A percentile compares a stretch with the other conserved stretches of the same genome.
Conservation (phyloP, 1,139 yeast species). For the Yamadazyma blattariae region DNA sequence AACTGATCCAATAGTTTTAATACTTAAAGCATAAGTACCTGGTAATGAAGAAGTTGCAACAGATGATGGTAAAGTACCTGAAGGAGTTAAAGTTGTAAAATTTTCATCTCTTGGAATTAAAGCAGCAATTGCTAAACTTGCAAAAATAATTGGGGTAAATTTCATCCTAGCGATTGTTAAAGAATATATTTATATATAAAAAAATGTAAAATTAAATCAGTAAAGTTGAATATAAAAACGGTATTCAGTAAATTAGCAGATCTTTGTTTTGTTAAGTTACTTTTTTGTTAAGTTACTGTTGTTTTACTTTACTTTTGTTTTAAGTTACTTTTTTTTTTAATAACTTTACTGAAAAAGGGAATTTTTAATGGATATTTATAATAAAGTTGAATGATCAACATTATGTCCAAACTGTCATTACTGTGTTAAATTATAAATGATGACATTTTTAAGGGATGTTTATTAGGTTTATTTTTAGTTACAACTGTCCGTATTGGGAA, state of each 20-base stretch:
- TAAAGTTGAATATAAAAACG: no score
- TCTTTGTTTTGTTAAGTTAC: no score
- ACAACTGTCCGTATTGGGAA: no score
- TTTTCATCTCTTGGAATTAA: slow-evolving; percentile 20
- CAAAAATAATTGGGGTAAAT: slow-evolving; percentile 4
- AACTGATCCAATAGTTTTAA: slow-evolving; percentile 20
- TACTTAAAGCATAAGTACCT: slow-evolving; percentile 17
- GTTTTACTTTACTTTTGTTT: no score
- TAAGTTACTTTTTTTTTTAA: not conserved
- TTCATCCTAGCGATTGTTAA: slow-evolving; percentile 10
- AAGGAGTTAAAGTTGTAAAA: slow-evolving; percentile 27
- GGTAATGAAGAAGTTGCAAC: slow-evolving; percentile 17
- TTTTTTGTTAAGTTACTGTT: no score
- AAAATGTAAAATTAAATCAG: no score
- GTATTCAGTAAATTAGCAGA: no score
- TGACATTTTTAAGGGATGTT: no score
- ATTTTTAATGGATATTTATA: slow-evolving; percentile 1
- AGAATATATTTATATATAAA: no score
- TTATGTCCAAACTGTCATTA: not conserved
- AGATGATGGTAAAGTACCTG: slow-evolving; percentile 21
- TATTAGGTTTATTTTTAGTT: no score
- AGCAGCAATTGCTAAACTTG: slow-evolving; percentile 10
- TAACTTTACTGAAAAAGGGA: slow-evolving; percentile 3
- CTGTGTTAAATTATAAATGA: no score
- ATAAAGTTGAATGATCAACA: not conserved